Evolutionary conservation across 2,329 filamentous ascomycete genomes (phyloP), one percentile per base, ranked within the genome.

Genomic region (Verticillium tricorpus): DNA sequence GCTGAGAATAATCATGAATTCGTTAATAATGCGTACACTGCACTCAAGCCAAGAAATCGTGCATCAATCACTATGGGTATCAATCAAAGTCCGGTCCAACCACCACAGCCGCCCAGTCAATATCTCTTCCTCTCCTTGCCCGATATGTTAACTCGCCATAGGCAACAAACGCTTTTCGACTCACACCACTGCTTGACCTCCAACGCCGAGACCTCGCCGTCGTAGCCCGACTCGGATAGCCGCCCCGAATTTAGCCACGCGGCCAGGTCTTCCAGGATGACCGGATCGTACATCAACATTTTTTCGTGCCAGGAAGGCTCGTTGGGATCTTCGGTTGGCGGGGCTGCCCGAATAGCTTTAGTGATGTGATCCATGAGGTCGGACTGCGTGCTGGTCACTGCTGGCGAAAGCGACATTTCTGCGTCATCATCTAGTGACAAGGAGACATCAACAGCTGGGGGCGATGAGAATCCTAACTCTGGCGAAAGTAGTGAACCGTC

Each of bases 171-270:
- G 56, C 93, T 93, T 73, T 89, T 90, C 50, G 86, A 87, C 75
- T 97, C 91, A 71, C 94, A 97, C 94, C 94, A 98, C 69, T 84
- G 86, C 80, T 95, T 93, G 19, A 96, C 89, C 71, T 91, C 87
- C 34, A 73, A 78, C 0, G 85, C 77, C 7, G 79, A 80, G 11
- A 90, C 84, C 71, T 91, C 87, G 9, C 81, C 82, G 66, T 91
- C 88, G 68, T 85, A 89, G 0, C 86, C 86, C 0, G 86, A 82
- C 3, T 80, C 78, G 14, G 81, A 82, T 55, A 93, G 75, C 28
- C 86, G 85, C 14, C 89, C 89, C 3, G 82, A 82, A 67, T 97
- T 97, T 17, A 98, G 76, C 90, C 93, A 98, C 0, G 79, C 76
- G 0, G 93, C 85, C 15, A 99, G 78, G 66, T 97, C 93, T 74